These are phyloP conservation scores for Magnaporthiopsis poae DNA, from an alignment of 2,329 filamentous ascomycete genomes.

Conservation along the genomic window DNA sequence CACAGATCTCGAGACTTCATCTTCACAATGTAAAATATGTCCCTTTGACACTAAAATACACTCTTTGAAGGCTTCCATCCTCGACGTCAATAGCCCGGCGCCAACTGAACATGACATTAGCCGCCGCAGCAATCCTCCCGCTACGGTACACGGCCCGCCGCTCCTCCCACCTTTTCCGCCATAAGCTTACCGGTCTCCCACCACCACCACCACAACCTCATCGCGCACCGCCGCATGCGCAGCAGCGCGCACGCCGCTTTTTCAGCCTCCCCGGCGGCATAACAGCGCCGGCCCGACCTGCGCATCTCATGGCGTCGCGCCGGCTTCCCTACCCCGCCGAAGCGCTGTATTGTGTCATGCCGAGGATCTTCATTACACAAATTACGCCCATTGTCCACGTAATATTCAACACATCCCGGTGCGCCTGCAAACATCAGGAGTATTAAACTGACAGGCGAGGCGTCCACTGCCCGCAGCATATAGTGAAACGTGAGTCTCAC, in stretches of 20 bases:
- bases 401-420: too few species aligned
- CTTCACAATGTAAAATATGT: too few species aligned
- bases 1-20: too few species aligned
- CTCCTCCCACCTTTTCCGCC: not conserved
- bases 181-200: not conserved
- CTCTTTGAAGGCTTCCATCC: not conserved
- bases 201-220: not conserved
- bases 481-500: too few species aligned
- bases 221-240: constrained; percentile 1
- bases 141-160: not conserved
- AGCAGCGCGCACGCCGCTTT: constrained; percentile 16
- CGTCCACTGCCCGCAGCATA: too few species aligned
- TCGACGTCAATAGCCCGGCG: too few species aligned
- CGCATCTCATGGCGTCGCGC: constrained; percentile 66
- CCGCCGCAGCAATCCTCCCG: not conserved
- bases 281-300: constrained; percentile 15
- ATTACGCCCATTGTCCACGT: too few species aligned
- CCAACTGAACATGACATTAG: not conserved
- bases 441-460: too few species aligned
- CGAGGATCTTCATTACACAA: too few species aligned
- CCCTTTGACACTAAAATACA: not conserved
- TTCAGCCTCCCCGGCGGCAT: constrained; percentile 20
- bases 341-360: too few species aligned
- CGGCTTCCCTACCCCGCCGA: constrained; percentile 63
- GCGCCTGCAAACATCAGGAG: too few species aligned